Base-by-base conservation (phyloP, 331 rosid genomes). In the Pyracantha coccinea region DNA sequence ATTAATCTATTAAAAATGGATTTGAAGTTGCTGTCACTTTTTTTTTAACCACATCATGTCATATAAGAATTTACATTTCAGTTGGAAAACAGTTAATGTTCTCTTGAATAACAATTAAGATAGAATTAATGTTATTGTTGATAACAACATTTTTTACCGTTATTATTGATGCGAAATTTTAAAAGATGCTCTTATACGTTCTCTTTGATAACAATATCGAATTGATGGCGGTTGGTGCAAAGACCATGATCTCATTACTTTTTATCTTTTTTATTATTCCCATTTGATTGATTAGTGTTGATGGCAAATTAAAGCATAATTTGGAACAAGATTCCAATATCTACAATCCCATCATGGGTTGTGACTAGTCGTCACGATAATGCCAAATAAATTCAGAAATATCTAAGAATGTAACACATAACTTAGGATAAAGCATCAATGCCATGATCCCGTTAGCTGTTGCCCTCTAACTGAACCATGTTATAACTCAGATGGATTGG, bases 341-440 rank as follows among this genome's bases (percentile, higher is more conserved):
- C 45, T 38, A 38, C 45, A 38, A 38, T 23, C 68, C 54, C 23
- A 73, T 44, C 60, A 28, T 60, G 77, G 77, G 41, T 27, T 61
- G 59, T 73, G 69, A 27, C 44, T 10, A 55, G 8, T 2, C 19
- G 68, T 29, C 14, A 63, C 15, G 68, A 15, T 44, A 73, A 10
- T 38, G 41, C 76, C 75, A 24, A 9, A 27, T 9, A 10, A 12
- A 11, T 3, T 27, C 44, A 44, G 35, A 61, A 41, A 53, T 19
- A 73, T 27, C 21, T 44, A 38, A 12, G 58, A 73, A 73, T 60
- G n/a, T 20, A 60, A 32, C 59, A 25, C 69, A 17, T 35, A 4
- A 24, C 24, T 25, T 38, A 16, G 44, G 44, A 38, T 38, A 38
- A 38, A 38, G 45, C 45, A 38, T 16, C 33, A 55, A 20, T 28